These are phyloP conservation scores for Neurospora sp. DNA, from an alignment of 2,329 filamentous ascomycete genomes.

Conservation along the genomic window DNA sequence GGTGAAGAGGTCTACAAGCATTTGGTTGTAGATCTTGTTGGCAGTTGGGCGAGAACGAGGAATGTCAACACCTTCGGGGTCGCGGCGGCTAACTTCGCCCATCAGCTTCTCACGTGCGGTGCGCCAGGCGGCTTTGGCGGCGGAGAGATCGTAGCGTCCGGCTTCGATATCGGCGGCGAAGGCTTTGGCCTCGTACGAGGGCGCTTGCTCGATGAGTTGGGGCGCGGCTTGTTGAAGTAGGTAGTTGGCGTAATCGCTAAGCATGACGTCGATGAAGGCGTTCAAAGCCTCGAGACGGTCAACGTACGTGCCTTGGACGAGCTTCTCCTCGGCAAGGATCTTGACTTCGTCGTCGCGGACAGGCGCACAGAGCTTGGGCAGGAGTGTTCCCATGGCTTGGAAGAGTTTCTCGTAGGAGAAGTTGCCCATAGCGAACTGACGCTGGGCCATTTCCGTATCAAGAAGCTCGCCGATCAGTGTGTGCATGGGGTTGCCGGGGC, in stretches of 20 bases:
- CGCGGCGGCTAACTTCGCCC: slow-evolving; percentile 55
- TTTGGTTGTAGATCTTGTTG: slow-evolving; percentile 65
- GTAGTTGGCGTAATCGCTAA: slow-evolving; percentile 76
- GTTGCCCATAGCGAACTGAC: slow-evolving; percentile 58
- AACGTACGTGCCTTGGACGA: slow-evolving; percentile 54
- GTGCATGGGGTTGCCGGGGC: slow-evolving; percentile 62
- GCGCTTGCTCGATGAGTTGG: slow-evolving; percentile 58
- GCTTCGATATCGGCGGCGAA: slow-evolving; percentile 57
- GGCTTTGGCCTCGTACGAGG: slow-evolving; percentile 62
- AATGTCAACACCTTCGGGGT: slow-evolving; percentile 57
- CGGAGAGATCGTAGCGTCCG: slow-evolving; percentile 41
- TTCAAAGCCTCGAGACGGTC: slow-evolving; percentile 67
- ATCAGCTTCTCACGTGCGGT: slow-evolving; percentile 53
- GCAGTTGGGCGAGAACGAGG: slow-evolving; percentile 52
- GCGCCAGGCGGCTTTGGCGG: slow-evolving; percentile 57
- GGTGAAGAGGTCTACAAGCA: slow-evolving; percentile 67
- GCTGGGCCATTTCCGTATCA: slow-evolving; percentile 60
- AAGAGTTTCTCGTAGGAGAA: slow-evolving; percentile 81
- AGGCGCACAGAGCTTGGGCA: slow-evolving; percentile 72
- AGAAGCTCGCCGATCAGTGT: slow-evolving; percentile 65
- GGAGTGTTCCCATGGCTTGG: slow-evolving; percentile 59
- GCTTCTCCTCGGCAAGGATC: slow-evolving; percentile 51
- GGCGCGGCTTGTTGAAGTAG: slow-evolving; percentile 63
- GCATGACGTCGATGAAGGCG: slow-evolving; percentile 65
- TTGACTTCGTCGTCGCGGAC: slow-evolving; percentile 70